Evolutionary conservation across 768 basidiomycete species (phyloP), one percentile per base, ranked within the genome.

Genomic region (Paxillus involutus): DNA sequence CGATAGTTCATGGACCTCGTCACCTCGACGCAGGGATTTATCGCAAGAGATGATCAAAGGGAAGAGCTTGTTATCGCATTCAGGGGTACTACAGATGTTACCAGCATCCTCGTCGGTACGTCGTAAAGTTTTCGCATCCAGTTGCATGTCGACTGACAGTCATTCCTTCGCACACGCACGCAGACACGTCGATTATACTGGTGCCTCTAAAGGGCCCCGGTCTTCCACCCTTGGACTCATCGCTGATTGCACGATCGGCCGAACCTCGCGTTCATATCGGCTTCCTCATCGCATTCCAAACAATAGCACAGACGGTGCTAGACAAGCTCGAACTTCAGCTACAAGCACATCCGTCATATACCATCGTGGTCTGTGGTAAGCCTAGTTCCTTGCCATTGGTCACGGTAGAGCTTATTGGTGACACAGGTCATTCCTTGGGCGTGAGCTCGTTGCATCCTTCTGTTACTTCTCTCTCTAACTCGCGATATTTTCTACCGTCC

Each of bases 1-100:
- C 47, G 7, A 14, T 52, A 78, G 77, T 73, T 79, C 52, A 66
- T 53, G 48, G 61, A 72, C 47, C 35, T 71, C 2, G 6, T 71
- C n/a, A 75, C 75, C 13, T 68, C 71, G 21, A 72, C 73, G 2
- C 74, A 74, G 64, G 79, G 78, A 21, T 80, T 74, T 49, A 68
- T 80, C 24, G 77, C 73, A 1, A 70, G 76, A 17, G 79, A 80
- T 52, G 75, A 79, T 52, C 63, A 56, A 2, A 63, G 69, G 29
- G 61, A 71, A 50, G 78, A 80, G 54, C 64, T 80, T 41, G 56
- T 80, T 16, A 63, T 77, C 24, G 65, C 75, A 26, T 68, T 80
- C 44, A 75, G 71, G 29, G 78, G 79, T 33, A 70, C 74, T 51
- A 69, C 66, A 26, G 64, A 73, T 8, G 3, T 55, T 17, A 30